phyloP scores from a whole-genome alignment of 2,329 filamentous ascomycete species.

The Arthroderma sp. region DNA sequence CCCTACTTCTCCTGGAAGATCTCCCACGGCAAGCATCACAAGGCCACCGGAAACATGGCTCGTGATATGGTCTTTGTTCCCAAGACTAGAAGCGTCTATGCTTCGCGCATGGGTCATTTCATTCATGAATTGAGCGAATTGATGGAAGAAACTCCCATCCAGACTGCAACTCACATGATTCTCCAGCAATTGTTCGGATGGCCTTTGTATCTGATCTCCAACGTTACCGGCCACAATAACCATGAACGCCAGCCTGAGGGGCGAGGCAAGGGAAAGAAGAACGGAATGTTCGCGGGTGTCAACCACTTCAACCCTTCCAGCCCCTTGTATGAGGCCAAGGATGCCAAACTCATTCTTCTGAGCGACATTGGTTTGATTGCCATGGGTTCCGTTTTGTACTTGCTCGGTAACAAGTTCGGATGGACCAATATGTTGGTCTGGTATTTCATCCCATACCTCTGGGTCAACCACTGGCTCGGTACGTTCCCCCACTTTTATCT shows the following conservation, averaged over 20 bases:
- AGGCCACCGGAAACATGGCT: slow-evolving; percentile 92
- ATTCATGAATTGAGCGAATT: slow-evolving; percentile 77
- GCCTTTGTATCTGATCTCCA: slow-evolving; percentile 80
- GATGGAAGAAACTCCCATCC: slow-evolving; percentile 85
- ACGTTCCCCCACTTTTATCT: slow-evolving; percentile 33
- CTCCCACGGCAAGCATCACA: slow-evolving; percentile 98
- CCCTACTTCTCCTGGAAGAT: slow-evolving; percentile 99
- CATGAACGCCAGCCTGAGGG: slow-evolving; percentile 86
- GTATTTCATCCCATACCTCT: slow-evolving; percentile 91
- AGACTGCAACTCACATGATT: slow-evolving; percentile 60
- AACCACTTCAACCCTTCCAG: slow-evolving; percentile 89
- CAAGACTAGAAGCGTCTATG: slow-evolving; percentile 71
- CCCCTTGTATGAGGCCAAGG: slow-evolving; percentile 82
- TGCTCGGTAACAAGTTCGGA: slow-evolving; percentile 64
- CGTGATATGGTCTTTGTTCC: slow-evolving; percentile 99
- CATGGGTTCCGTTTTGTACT: slow-evolving; percentile 48
- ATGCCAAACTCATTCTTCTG: slow-evolving; percentile 72
- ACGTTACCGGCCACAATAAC: slow-evolving; percentile 92
- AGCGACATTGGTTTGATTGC: slow-evolving; percentile 72
- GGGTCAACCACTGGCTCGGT: slow-evolving; percentile 99
- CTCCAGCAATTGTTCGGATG: slow-evolving; percentile 83
- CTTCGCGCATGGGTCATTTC: slow-evolving; percentile 58
- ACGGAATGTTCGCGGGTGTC: slow-evolving; percentile 66
- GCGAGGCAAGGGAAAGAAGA: slow-evolving; percentile 81
- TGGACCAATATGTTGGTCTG: slow-evolving; percentile 80